These are phyloP conservation scores for Rhododendron mucronatum DNA, from an alignment of 148 eudicot genomes.

Conservation along the genomic window DNA sequence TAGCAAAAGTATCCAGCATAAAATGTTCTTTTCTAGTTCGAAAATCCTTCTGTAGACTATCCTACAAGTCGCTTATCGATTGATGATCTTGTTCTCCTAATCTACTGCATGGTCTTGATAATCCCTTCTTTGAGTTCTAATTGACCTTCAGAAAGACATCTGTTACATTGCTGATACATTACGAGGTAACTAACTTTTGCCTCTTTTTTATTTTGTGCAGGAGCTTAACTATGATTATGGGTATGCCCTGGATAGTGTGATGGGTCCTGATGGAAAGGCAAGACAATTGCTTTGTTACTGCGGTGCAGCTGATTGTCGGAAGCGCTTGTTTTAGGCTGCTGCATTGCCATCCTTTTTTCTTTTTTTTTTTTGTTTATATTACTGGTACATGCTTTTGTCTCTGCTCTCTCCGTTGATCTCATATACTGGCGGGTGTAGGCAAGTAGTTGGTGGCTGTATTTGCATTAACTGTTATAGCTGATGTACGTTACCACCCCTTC, in stretches of 20 bases:
- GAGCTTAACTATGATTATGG: conserved; percentile 84
- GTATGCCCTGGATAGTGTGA: conserved; percentile 62
- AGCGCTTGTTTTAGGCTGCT: conserved; percentile 46
- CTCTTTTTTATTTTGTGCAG: conserved; percentile 23
- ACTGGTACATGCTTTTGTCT: not conserved
- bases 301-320: conserved; percentile 65
- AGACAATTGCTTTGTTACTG: conserved; percentile 49
- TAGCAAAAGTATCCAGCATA: not conserved
- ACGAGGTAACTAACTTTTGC: not conserved
- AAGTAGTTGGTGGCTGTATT: not conserved
- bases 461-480: not conserved
- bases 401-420: not conserved
- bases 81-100: not conserved
- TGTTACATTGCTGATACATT: not conserved
- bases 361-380: not conserved
- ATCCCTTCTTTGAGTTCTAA: not conserved
- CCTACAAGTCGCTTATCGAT: not conserved
- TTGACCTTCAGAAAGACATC: not conserved
- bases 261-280: conserved; percentile 58
- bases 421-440: not conserved
- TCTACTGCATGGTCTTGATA: not conserved
- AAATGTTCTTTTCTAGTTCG: not conserved
- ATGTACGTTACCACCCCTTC: not conserved
- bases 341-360: not conserved
- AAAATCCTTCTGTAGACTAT: not conserved